These are phyloP conservation scores for Geotrichum bryndzae DNA, from an alignment of 1,139 yeast species.

Conservation along the genomic window DNA sequence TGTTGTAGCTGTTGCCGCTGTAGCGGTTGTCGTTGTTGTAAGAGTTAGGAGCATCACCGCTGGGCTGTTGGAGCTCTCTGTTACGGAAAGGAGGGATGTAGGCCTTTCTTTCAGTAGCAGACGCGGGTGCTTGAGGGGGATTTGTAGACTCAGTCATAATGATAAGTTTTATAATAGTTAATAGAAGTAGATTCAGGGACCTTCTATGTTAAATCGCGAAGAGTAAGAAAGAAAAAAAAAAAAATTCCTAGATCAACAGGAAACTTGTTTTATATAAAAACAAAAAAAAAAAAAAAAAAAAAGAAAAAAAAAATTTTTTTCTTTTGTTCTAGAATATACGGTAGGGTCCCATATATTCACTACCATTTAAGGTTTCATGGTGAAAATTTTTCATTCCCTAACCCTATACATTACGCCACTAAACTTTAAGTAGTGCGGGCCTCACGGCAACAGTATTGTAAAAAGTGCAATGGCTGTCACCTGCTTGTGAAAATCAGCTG, in stretches of 20 bases:
- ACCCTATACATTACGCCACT: neutral
- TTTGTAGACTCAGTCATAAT: conserved; percentile 15
- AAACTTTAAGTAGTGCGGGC: neutral
- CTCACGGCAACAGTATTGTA: neutral
- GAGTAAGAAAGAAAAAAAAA: neutral
- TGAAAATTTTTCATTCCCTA: neutral
- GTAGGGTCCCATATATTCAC: neutral
- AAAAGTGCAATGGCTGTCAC: neutral
- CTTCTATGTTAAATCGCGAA: conserved; percentile 8
- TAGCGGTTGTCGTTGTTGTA: conserved; percentile 4
- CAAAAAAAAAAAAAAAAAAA: neutral
- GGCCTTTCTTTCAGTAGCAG: conserved; percentile 11
- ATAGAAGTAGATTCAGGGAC: neutral
- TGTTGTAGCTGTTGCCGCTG: neutral
- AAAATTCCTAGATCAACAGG: neutral
- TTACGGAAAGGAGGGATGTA: conserved; percentile 17
- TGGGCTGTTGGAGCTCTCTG: conserved; percentile 8
- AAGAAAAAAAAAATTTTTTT: neutral
- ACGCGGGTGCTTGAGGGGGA: conserved; percentile 5
- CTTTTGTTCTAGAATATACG: neutral
- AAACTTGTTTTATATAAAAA: neutral
- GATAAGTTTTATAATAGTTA: neutral
- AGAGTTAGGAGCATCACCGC: conserved; percentile 1
- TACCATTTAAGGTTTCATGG: neutral
- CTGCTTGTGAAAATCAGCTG: neutral